A percentile compares a stretch with the other conserved stretches of the same genome.
These are phyloP conservation scores for Saccharomyces paradoxus DNA, from an alignment of 805 yeast species.

Conservation along the genomic window DNA sequence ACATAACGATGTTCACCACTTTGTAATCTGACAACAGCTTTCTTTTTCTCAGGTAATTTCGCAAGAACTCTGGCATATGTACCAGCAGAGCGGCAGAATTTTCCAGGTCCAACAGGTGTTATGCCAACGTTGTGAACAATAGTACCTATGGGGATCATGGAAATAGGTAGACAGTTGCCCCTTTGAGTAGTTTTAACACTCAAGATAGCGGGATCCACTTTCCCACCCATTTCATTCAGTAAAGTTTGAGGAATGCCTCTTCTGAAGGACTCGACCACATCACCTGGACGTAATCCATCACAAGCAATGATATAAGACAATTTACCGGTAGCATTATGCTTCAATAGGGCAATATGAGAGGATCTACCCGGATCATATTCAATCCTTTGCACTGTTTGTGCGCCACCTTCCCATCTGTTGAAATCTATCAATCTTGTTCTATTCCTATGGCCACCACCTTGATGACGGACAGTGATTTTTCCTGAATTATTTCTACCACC, in stretches of 20 bases:
- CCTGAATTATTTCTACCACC: conserved; percentile 91
- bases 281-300: conserved; percentile 90
- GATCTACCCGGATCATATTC: conserved; percentile 95
- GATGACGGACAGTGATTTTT: conserved; percentile 80
- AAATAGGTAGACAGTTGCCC: conserved; percentile 90
- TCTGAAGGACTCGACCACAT: conserved; percentile 80
- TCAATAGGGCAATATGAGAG: conserved; percentile 81
- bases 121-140: conserved; percentile 83
- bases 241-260: conserved; percentile 75
- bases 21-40: conserved; percentile 73
- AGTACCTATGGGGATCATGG: conserved; percentile 92
- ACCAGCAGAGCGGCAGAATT: conserved; percentile 90
- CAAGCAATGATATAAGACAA: conserved; percentile 81
- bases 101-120: conserved; percentile 67
- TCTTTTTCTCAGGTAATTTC: conserved; percentile 59
- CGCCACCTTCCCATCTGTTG: conserved; percentile 57
- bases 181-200: conserved; percentile 80
- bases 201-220: conserved; percentile 82
- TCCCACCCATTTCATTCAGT: conserved; percentile 80
- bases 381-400: conserved; percentile 72
- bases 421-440: conserved; percentile 80
- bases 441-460: conserved; percentile 95
- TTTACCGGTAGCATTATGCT: conserved; percentile 52
- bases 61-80: conserved; percentile 82
- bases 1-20: conserved; percentile 93